A percentile compares a stretch with the other conserved stretches of the same genome.
These are phyloP conservation scores for Ligustrum vulgare DNA, from an alignment of 257 asterid species.

Conservation along the genomic window DNA sequence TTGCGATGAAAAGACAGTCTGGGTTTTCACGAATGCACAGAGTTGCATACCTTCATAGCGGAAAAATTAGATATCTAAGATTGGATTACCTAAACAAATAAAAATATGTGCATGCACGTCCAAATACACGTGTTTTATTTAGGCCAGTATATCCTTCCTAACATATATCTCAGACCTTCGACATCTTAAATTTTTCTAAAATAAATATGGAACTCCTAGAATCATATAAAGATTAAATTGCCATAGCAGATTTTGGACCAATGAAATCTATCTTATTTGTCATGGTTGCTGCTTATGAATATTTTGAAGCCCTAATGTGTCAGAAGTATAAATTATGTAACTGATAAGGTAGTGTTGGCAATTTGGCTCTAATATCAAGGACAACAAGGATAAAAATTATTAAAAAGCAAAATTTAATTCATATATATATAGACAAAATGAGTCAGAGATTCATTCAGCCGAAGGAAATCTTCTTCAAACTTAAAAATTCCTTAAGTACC, in stretches of 20 bases:
- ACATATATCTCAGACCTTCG: background rate
- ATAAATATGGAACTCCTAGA: background rate
- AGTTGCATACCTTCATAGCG: slow-evolving; percentile 79
- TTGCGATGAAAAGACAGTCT: slow-evolving; percentile 95
- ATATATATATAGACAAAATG: no score
- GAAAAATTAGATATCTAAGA: slow-evolving; percentile 15
- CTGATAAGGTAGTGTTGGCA: background rate
- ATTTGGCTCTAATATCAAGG: background rate
- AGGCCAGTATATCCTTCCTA: background rate
- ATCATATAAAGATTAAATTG: background rate
- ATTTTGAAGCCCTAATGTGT: background rate
- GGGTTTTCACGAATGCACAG: slow-evolving; percentile 97
- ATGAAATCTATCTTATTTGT: background rate
- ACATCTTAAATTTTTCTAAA: background rate
- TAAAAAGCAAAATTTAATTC: no score
- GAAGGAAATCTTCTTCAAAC: background rate
- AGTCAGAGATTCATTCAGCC: background rate
- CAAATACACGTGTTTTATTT: background rate
- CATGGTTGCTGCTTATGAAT: background rate
- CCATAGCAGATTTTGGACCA: background rate
- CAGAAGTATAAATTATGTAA: background rate
- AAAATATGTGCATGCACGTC: background rate
- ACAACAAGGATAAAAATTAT: background rate
- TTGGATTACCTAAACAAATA: background rate
- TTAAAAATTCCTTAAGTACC: background rate